These are phyloP conservation scores for Nakaseomyces bracarensis DNA, from an alignment of 1,139 yeast genomes.

Conservation along the genomic window DNA sequence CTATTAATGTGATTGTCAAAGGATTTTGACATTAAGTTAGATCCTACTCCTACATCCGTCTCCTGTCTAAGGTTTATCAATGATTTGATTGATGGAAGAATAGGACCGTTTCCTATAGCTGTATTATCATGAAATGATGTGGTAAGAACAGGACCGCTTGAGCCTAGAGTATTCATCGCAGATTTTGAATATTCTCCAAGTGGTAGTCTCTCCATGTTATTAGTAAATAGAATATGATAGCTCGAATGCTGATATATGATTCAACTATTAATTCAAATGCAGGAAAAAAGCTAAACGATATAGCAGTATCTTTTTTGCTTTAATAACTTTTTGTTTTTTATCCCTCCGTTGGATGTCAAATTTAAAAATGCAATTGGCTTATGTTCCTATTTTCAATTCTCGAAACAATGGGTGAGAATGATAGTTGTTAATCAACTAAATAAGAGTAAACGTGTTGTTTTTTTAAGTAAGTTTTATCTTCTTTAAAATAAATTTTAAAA, in stretches of 20 bases:
- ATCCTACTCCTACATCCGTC: neutral
- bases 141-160: neutral
- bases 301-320: no score
- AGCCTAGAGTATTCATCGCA: slow-evolving; percentile 18
- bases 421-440: no score
- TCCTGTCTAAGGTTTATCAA: slow-evolving; percentile 2
- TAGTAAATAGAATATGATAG: neutral
- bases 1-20: neutral
- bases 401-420: no score
- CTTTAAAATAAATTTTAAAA: neutral
- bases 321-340: no score
- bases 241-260: neutral
- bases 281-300: no score
- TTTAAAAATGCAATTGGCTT: no score
- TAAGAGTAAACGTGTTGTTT: no score
- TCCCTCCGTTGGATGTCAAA: no score
- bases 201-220: slow-evolving; percentile 15
- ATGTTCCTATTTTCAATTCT: no score
- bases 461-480: neutral
- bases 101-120: neutral
- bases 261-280: neutral
- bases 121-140: neutral
- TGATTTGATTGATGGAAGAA: slow-evolving; percentile 6
- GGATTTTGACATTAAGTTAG: slow-evolving; percentile 1
- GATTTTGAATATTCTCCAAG: slow-evolving; percentile 24